Evolutionary conservation across 495 filamentous ascomycete genomes (phyloP).

Genomic region (Penicillium canariense): DNA sequence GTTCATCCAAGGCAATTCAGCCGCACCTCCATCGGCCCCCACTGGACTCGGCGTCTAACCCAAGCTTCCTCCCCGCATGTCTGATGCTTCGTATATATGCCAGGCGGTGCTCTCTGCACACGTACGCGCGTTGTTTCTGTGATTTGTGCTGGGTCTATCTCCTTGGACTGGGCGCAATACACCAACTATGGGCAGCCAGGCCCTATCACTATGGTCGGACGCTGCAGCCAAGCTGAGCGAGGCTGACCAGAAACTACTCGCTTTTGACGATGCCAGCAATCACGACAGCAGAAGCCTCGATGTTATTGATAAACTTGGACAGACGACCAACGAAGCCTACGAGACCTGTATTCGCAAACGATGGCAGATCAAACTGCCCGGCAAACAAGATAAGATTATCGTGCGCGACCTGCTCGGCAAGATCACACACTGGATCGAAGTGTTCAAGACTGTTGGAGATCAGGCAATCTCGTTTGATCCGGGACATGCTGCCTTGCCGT

Average conservation of each 20-base stretch:
- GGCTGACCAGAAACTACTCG: not conserved
- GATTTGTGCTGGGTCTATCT: not conserved
- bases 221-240: not conserved
- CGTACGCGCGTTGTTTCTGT: not conserved
- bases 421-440: not conserved
- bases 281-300: not conserved
- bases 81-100: not conserved
- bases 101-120: too few species aligned
- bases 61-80: not conserved
- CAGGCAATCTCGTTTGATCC: not conserved
- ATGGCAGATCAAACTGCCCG: not conserved
- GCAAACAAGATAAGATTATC: not conserved
- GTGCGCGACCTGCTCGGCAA: not conserved
- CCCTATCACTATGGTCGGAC: not conserved
- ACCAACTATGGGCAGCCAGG: not conserved
- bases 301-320: not conserved
- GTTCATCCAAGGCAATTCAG: too few species aligned
- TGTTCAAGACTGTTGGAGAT: not conserved
- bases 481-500: not conserved
- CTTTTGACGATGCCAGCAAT: not conserved
- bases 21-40: too few species aligned
- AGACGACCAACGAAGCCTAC: not conserved
- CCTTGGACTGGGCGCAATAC: not conserved
- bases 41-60: too few species aligned
- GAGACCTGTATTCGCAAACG: not conserved